Evolutionary conservation across 129 eudicot genomes (phyloP), one percentile per base, ranked within the genome.

Genomic region (Helianthus tuberosus): DNA sequence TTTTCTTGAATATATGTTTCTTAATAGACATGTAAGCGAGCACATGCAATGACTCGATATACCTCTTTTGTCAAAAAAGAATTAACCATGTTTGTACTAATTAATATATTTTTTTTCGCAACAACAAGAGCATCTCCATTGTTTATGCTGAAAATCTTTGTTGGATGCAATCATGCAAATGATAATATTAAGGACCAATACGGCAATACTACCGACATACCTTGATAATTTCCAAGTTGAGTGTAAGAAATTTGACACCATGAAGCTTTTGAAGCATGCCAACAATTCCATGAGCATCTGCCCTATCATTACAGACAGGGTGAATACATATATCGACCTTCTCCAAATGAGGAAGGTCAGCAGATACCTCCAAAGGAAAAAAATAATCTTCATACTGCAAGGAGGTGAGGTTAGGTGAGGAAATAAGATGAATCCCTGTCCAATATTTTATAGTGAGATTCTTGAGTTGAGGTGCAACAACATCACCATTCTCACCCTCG

Each of bases 161-260:
- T 48, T 32, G 13, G 43, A 27, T 27, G 3, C 2, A 27, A 27
- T 27, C 32, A 53, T 53, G 63, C 35, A n/a, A 10, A 48, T 13
- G 7, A 46, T 1, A 39, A 55, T 10, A 55, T 55, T 1, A 9
- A 29, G 9, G 25, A 6, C 11, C 8, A 44, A 41, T 27, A 27
- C 32, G 32, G 32, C 32, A 27, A 27, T 27, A 27, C 32, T 41
- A 41, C 8, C 46, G 8, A 5, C 46, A 10, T 73, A 73, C 69
- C 68, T 73, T 68, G 17, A 60, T 11, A 29, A 73, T n/a, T 27
- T 23, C 27, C 11, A 32, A 11, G 44, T 61, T 47, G 12, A 59
- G 25, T 0, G 27, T 61, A 43, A 73, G 77, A 73, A 6, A 73
- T 23, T 73, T 14, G 67, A 62, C 77, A 44, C 29, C 8, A 9